Evolutionary conservation across 139 green algal genomes (phyloP).

Genomic region (Nannochloris sp.): DNA sequence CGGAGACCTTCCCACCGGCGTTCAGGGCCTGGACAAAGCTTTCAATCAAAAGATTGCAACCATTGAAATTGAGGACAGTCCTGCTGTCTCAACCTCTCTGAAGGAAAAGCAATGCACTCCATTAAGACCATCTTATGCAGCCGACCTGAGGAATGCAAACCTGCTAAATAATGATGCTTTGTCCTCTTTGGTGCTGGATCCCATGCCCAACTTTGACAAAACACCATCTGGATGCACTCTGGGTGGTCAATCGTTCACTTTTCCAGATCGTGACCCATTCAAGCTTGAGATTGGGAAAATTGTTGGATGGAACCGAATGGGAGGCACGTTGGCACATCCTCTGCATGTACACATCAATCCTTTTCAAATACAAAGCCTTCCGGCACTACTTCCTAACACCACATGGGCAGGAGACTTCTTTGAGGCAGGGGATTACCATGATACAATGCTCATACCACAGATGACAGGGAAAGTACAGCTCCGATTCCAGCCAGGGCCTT

Average conservation of each 20-base stretch:
- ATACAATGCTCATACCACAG: not conserved
- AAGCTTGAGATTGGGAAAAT: not conserved
- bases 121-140: not conserved
- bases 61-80: not conserved
- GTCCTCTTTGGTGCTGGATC: not conserved
- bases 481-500: not conserved
- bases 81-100: not conserved
- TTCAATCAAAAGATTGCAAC: not conserved
- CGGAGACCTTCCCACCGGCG: not conserved
- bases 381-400: not conserved
- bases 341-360: not conserved
- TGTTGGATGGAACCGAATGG: not conserved
- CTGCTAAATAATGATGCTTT: not conserved
- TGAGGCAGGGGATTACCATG: not conserved
- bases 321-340: not conserved
- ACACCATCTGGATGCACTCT: not conserved
- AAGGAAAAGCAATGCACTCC: not conserved
- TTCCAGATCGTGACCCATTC: not conserved
- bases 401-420: not conserved
- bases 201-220: not conserved
- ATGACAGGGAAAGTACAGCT: not conserved
- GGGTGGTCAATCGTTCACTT: not conserved
- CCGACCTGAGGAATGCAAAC: not conserved
- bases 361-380: not conserved
- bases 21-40: not conserved